Conservation (phyloP, 192 early-diverging fungal species). For the Gamsiella multidivaricata region DNA sequence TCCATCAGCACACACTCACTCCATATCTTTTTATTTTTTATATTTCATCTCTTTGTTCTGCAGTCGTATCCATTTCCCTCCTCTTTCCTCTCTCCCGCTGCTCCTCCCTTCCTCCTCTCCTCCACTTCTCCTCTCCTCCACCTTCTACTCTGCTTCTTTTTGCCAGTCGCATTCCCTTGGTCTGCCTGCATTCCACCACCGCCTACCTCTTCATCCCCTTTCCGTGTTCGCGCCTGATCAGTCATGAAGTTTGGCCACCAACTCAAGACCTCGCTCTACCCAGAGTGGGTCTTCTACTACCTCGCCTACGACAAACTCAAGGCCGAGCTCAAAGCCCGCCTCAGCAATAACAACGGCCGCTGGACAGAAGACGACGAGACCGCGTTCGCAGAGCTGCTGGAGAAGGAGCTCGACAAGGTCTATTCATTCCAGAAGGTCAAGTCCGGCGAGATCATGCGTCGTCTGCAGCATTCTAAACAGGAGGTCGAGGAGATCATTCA, state of each 20-base stretch:
- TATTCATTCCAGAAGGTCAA: constrained; percentile 82
- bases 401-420: constrained; percentile 93
- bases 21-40: neutral
- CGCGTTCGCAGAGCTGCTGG: constrained; percentile 86
- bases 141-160: neutral
- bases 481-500: constrained; percentile 72
- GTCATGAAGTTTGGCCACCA: constrained; percentile 94
- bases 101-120: neutral
- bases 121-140: neutral
- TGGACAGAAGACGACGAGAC: constrained; percentile 90
- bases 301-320: constrained; percentile 88
- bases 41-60: neutral
- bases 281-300: constrained; percentile 91
- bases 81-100: neutral
- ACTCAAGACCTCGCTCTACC: constrained; percentile 80
- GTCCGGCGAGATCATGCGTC: constrained; percentile 77
- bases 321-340: constrained; percentile 77
- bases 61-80: neutral
- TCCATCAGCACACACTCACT: neutral
- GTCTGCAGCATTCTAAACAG: constrained; percentile 73
- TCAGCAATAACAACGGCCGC: constrained; percentile 52
- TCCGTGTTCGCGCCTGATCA: constrained; percentile 7
- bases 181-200: too few species aligned
- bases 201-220: neutral
- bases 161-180: too few species aligned